Percentiles rank a stretch among this genome's conserved stretches.
These are phyloP conservation scores for Plasmodium gonderi DNA, from an alignment of 169 alveolate genomes.

Conservation along the genomic window DNA sequence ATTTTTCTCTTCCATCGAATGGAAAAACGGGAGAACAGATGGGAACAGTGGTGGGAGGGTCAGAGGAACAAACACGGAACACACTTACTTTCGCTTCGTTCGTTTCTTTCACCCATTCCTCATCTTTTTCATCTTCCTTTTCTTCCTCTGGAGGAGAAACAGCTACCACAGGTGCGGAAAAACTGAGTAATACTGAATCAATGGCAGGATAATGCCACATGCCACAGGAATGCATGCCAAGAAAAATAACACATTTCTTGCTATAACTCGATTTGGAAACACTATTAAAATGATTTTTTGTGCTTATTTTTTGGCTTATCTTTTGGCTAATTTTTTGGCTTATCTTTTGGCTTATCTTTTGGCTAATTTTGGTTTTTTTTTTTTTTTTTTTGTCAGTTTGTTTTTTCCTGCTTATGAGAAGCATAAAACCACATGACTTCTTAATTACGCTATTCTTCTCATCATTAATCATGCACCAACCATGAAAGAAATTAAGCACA, in stretches of 20 bases:
- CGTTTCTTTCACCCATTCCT: background rate
- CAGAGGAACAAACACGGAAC: background rate
- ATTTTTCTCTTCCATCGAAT: background rate
- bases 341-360: background rate
- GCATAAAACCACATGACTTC: background rate
- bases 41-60: background rate
- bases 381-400: background rate
- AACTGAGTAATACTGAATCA: too few species aligned
- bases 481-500: background rate
- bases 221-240: too few species aligned
- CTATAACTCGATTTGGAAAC: too few species aligned
- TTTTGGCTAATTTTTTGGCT: background rate
- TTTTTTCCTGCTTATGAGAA: background rate
- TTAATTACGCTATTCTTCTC: background rate
- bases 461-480: background rate
- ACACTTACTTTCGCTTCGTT: background rate
- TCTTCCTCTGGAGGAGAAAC: too few species aligned
- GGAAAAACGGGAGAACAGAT: too few species aligned
- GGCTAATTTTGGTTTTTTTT: background rate
- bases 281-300: too few species aligned
- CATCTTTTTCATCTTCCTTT: too few species aligned
- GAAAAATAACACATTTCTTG: too few species aligned
- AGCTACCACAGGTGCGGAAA: too few species aligned
- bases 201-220: too few species aligned
- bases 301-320: background rate